Conservation (phyloP, 2,329 filamentous ascomycete species). For the Claviceps sp. region DNA sequence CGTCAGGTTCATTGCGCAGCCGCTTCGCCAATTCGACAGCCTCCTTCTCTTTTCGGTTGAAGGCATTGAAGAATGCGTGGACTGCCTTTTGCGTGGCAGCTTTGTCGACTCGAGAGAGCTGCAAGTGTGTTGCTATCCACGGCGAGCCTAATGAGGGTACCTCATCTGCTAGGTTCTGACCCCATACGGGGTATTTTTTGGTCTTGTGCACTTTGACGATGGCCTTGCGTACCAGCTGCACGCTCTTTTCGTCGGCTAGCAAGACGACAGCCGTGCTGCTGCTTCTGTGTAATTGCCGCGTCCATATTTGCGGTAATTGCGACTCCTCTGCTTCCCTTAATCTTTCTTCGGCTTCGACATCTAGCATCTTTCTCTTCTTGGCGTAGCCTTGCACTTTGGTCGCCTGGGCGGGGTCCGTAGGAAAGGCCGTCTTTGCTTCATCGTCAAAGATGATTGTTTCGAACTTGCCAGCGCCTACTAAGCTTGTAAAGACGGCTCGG, state of each 20-base stretch:
- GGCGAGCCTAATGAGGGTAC: slow-evolving; percentile 42
- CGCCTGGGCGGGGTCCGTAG: slow-evolving; percentile 36
- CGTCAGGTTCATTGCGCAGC: slow-evolving; percentile 69
- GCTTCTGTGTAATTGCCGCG: slow-evolving; percentile 53
- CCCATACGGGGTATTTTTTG: slow-evolving; percentile 55
- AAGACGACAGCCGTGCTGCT: slow-evolving; percentile 70
- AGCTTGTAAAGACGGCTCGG: slow-evolving; percentile 56
- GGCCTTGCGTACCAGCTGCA: slow-evolving; percentile 66
- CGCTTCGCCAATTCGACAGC: slow-evolving; percentile 48
- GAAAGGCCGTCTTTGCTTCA: slow-evolving; percentile 30
- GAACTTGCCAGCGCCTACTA: slow-evolving; percentile 66
- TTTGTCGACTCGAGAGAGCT: slow-evolving; percentile 56
- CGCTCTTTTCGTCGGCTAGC: slow-evolving; percentile 71
- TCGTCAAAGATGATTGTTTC: slow-evolving; percentile 66
- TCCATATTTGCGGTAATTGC: slow-evolving; percentile 59
- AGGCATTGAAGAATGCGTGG: slow-evolving; percentile 78
- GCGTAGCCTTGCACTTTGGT: slow-evolving; percentile 21
- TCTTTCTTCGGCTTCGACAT: slow-evolving; percentile 41
- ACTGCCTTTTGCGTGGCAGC: slow-evolving; percentile 56
- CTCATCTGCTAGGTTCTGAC: slow-evolving; percentile 42
- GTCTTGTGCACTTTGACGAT: slow-evolving; percentile 46
- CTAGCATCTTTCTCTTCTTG: slow-evolving; percentile 28
- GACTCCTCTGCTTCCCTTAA: slow-evolving; percentile 43
- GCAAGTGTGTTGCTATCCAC: slow-evolving; percentile 53
- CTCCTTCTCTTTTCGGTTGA: slow-evolving; percentile 55